A percentile compares a stretch with the other conserved stretches of the same genome.
Conservation (phyloP, 495 filamentous ascomycete species). For the Lophiostoma macrostomum region DNA sequence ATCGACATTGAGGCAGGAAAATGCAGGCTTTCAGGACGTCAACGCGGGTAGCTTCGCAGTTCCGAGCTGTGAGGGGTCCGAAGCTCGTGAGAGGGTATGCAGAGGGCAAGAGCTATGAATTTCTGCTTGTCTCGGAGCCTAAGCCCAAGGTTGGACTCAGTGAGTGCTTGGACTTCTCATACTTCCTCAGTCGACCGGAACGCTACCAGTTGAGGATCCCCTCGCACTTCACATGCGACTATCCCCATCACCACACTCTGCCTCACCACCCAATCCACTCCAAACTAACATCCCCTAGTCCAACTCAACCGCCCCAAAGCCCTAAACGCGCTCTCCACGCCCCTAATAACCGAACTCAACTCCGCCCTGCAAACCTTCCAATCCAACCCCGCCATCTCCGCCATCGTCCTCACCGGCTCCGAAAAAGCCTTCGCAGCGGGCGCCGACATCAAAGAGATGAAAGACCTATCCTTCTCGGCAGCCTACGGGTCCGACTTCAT, state of each 20-base stretch:
- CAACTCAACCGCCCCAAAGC: conserved; percentile 94
- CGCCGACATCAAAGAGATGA: conserved; percentile 99
- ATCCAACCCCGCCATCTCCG: conserved; percentile 62
- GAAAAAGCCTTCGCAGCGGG: conserved; percentile 90
- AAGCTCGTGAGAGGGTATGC: conserved; percentile 17
- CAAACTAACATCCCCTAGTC: conserved; percentile 51
- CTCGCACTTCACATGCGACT: no score
- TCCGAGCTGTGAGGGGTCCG: conserved; percentile 10
- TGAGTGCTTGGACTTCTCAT: conserved; percentile 43
- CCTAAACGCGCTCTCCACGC: conserved; percentile 85
- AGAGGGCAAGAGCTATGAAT: conserved; percentile 61
- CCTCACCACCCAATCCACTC: no score
- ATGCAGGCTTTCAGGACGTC: conserved; percentile 26
- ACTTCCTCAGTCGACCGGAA: no score
- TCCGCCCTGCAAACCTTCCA: conserved; percentile 72
- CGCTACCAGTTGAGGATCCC: no score
- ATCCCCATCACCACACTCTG: no score
- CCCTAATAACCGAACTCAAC: conserved; percentile 88
- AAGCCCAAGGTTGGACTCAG: conserved; percentile 86
- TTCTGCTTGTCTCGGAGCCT: conserved; percentile 74
- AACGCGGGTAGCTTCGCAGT: conserved; percentile 26
- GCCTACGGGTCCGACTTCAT: conserved; percentile 90
- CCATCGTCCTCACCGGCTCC: conserved; percentile 83
- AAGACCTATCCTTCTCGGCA: conserved; percentile 74
- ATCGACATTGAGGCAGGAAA: background rate